Evolutionary conservation across 768 basidiomycete genomes (phyloP), one percentile per base, ranked within the genome.

Genomic region (Dioszegia aurantiaca): DNA sequence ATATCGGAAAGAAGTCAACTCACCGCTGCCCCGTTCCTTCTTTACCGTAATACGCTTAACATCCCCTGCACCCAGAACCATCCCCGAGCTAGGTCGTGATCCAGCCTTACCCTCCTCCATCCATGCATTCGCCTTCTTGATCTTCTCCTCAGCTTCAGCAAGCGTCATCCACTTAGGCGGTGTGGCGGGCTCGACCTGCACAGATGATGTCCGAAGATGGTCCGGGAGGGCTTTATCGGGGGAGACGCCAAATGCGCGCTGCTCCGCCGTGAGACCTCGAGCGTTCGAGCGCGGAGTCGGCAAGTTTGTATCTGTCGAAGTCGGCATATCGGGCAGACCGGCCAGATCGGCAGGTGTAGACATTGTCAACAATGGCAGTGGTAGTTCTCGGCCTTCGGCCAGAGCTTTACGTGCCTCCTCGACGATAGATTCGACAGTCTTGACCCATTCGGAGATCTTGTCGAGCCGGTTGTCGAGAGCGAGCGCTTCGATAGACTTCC

Each of bases 141-240:
- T 57, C 31, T 49, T 60, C 31, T 64, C 65, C 40, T 65, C 68
- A 12, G 68, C 68, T 55, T 66, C 61, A 17, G 61, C 64, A 37
- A 57, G 55, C 11, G 61, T 70, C 61, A 68, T 65, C 63, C 67
- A 73, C 47, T 73, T 70, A 39, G 68, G 67, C 21, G 71, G 72
- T n/a, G 72, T 71, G 8, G 70, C 62, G 28, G 72, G 72, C 46
- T 72, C 70, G 11, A 72, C 72, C 48, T 71, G 69, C 19, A 62
- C 64, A 1, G 61, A 65, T 21, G 42, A 58, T 1, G 70, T 72
- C 5, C 68, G 54, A 3, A 69, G 51, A 59, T 73, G 72, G 17
- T 39, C 58, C 4, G 67, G 65, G 17, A 67, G 42, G 16, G 47
- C 23, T 39, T 66, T 68, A 40, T 62, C 59, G 17, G 70, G 67